Base-by-base conservation (phyloP, 2,329 filamentous ascomycete species). In the Venturia nashicola region DNA sequence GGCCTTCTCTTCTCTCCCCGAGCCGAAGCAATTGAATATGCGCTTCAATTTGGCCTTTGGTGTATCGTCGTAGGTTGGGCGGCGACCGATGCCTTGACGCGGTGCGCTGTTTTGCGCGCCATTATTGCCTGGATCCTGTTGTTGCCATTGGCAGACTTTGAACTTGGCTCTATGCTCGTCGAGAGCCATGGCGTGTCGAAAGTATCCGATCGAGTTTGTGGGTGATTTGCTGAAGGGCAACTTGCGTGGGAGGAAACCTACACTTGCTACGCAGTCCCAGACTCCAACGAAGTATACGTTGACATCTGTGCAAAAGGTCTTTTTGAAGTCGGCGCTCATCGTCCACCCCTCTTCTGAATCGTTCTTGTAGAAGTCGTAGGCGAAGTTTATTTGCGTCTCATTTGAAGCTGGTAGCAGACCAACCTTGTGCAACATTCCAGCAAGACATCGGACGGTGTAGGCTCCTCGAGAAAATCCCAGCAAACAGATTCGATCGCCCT, bases 81-180 rank as follows among this genome's bases (percentile, higher is more conserved):
- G 23, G 42, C 61, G 61, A 16, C 43, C 36, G n/a, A 62, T 46
- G 23, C 44, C 34, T 42, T 44, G 44, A 23, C 9, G n/a, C 20
- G 34, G 23, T 34, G 27, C 61, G 5, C 36, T 32, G 51, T 54
- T 54, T 27, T 67, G 61, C 40, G 44, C 27, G 18, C 59, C 59
- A 14, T 64, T 62, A n/a, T 42, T 63, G 12, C n/a, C 62, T 14
- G 68, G 67, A 62, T 75, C 69, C 48, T 72, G 67, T 36, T 73
- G 68, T 54, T 73, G 70, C 66, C 70, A 76, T 59, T 74, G 72
- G 42, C 73, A 75, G 23, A 75, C 67, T 64, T 78, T 78, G 73
- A 79, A 79, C 65, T 78, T 79, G 9, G 76, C 70, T 48, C 77
- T 68, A 54, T 72, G 74, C 67, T 79, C 77, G 66, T 79, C 75